Conservation (phyloP, 169 alveolate genomes). For the Cystoisospora suis region DNA sequence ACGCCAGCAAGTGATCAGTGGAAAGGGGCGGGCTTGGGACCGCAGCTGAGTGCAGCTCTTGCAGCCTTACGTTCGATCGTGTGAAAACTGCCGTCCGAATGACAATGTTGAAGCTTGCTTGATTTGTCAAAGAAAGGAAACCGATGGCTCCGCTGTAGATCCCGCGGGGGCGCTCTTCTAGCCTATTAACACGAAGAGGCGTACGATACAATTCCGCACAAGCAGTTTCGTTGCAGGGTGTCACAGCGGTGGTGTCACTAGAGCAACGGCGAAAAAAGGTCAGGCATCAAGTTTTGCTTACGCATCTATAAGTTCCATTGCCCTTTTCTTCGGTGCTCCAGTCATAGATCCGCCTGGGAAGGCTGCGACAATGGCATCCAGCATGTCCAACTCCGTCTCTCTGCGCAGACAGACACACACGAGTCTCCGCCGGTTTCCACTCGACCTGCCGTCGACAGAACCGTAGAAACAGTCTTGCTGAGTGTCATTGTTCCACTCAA, state of each 20-base stretch:
- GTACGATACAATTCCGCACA: neutral
- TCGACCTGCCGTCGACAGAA: neutral
- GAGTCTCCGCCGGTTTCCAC: neutral
- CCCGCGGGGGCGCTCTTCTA: slow-evolving; percentile 70
- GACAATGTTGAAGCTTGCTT: slow-evolving; percentile 67
- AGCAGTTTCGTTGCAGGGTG: neutral
- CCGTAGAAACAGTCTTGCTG: neutral
- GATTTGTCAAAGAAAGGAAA: slow-evolving; percentile 64
- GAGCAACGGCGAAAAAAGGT: neutral
- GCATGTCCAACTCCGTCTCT: slow-evolving; percentile 30
- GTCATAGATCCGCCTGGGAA: slow-evolving; percentile 79
- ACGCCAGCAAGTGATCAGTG: too few relatives aligned
- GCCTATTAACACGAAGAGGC: slow-evolving; percentile 50
- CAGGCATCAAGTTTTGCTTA: neutral
- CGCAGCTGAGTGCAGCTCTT: too few relatives aligned
- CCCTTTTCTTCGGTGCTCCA: slow-evolving; percentile 72
- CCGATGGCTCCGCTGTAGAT: slow-evolving; percentile 73
- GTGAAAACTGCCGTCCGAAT: slow-evolving; percentile 67
- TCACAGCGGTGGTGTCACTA: neutral
- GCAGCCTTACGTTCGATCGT: neutral
- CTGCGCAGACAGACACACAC: neutral
- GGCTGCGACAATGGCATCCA: slow-evolving; percentile 66
- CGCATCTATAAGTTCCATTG: slow-evolving; percentile 64
- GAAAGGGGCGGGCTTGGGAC: too few relatives aligned
- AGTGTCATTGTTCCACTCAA: too few relatives aligned